Evolutionary conservation across 2,329 filamentous ascomycete species (phyloP), one percentile per base, ranked within the genome.

Genomic region (Arachnomyces sp.): DNA sequence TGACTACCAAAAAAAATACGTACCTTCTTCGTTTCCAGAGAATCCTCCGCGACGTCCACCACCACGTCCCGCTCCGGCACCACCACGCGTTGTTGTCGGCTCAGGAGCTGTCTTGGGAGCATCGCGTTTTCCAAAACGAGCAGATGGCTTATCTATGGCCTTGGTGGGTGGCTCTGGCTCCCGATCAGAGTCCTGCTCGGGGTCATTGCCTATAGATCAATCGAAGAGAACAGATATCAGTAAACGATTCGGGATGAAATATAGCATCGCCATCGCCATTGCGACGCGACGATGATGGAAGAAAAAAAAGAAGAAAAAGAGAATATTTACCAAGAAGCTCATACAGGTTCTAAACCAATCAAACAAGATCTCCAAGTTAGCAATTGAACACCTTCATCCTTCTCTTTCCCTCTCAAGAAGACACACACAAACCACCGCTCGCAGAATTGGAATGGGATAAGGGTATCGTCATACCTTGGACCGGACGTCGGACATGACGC

Each of bases 21-120:
- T 74, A 95, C 90, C 88, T 73, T 80, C 84, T 66, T 95, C 90
- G 69, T 81, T 93, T 62, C 84, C 85, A 61, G 73, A 73, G 65
- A 74, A 74, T 49, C 65, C 68, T 52, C 69, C 69, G 48, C 72
- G 70, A 50, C 68, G 67, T 50, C 64, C 60, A 36, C 35, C 34
- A 14, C 36, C 38, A 36, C 40, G 46, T 16, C 41, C 42, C 47
- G 55, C 54, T 39, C 48, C 41, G 32, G 45, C 45, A 31, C 49
- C 49, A 31, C 51, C 44, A 52, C 60, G 56, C 5, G 5, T 5
- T 9, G 20, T 25, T 9, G 20, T 25, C 53, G 61, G 65, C 46
- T 61, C 61, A 43, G 84, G 79, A 59, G 79, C 76, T 63, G 87
- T 79, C 63, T 79, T 79, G 62, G 84, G 81, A 63, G 77, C 82